Base-by-base conservation (phyloP, 176 grass and related monocot species). In the Triticum urartu region DNA sequence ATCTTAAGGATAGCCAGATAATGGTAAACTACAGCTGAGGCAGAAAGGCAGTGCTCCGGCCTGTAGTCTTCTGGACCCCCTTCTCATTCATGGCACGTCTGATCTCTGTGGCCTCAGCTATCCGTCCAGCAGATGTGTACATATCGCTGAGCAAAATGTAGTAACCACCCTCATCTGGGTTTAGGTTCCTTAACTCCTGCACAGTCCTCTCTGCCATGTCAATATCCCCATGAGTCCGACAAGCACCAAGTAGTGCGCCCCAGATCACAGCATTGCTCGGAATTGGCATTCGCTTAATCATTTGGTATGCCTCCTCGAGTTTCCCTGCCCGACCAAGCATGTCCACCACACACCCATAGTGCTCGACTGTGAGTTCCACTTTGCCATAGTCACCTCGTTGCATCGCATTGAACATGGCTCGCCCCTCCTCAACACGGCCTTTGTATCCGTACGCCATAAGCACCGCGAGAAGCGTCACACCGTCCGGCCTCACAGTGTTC, bases 281-380 rank as follows among this genome's bases (percentile, higher is more conserved):
- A 73, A 91, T 89, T 2, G 85, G 79, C 92, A 91, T 89, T 62
- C n/a, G 58, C 32, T 91, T 78, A 11, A 94, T 91, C 64, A 91
- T 72, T 32, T 33, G 28, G 34, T 89, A 84, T 5, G 92, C 89
- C 72, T 94, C 89, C 36, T 82, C 72, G 4, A 94, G 81, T 65
- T 80, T 78, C 33, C 92, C 89, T 30, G 89, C 87, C 78, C 89
- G 64, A 26, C 89, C 89, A 63, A 94, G 84, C 84, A 91, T 73
- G 67, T 94, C 87, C 22, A 94, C 92, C 72, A 94, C 85, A 82
- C 92, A 94, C 3, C 92, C 89, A 12, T 94, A 88, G 82, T 94
- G 92, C 87, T 91, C 81, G 0, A 89, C 45, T 0, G 77, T 82
- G 59, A 87, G 18, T 39, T 87, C 72, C 47, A 91, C 33, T 62